Conservation (phyloP, 2,329 filamentous ascomycete genomes). For the Sporothrix inflata region DNA sequence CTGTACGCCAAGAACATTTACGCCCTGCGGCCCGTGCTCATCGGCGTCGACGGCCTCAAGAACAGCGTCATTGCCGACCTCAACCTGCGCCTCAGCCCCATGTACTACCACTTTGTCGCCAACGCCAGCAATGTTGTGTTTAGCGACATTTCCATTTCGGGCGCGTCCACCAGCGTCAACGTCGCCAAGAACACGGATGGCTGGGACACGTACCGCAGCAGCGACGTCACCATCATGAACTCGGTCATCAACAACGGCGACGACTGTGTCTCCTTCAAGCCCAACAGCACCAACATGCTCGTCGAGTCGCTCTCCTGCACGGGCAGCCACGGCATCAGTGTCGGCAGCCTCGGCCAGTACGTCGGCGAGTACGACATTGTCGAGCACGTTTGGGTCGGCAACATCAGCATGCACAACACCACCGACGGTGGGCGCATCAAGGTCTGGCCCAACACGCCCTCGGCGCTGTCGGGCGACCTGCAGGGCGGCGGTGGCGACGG, state of each 20-base stretch:
- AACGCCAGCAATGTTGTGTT: conserved; percentile 65
- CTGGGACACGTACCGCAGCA: conserved; percentile 63
- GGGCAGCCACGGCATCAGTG: conserved; percentile 64
- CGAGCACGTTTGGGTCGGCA: conserved; percentile 58
- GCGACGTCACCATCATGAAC: conserved; percentile 65
- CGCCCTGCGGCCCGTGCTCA: conserved; percentile 62
- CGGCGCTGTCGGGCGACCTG: conserved; percentile 49
- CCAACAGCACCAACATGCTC: conserved; percentile 62
- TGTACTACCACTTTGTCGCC: conserved; percentile 65
- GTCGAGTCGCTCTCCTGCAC: conserved; percentile 64
- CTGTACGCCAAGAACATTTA: conserved; percentile 60
- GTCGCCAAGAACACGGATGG: conserved; percentile 68
- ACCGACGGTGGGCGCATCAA: conserved; percentile 65
- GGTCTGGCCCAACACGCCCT: conserved; percentile 49
- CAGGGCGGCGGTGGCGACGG: conserved; percentile 63
- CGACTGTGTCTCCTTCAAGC: conserved; percentile 67
- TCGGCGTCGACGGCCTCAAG: conserved; percentile 62
- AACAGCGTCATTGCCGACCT: conserved; percentile 60
- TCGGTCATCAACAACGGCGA: conserved; percentile 67
- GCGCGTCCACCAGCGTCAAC: conserved; percentile 54
- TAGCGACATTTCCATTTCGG: conserved; percentile 62
- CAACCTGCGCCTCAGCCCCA: conserved; percentile 58
- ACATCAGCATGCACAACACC: conserved; percentile 41
- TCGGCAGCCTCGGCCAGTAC: conserved; percentile 65
- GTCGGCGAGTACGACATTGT: conserved; percentile 60